Base-by-base conservation (phyloP, 345 rosid genomes). In the Hibiscus tridactylites region DNA sequence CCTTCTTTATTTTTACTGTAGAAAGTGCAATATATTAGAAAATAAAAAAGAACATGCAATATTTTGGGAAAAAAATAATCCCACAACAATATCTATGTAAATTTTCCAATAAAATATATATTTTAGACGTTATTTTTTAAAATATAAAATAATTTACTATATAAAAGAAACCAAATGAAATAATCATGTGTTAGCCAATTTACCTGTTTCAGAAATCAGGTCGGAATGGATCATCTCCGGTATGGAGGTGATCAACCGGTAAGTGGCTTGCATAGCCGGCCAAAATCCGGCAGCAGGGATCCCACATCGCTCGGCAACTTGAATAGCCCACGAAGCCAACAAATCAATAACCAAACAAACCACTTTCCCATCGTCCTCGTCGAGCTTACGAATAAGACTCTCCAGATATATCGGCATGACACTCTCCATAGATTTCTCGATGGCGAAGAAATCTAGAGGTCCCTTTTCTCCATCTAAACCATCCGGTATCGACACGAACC, bases 191-290 rank as follows among this genome's bases (percentile, higher is more conserved):
- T 19, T 59, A 5, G 37, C n/a, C 42, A 39, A 11, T 37, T 71
- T 54, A 88, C 98, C 96, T 52, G 81, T 64, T 39, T 75, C 81
- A 44, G 91, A 84, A 73, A 92, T 85, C 52, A 80, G 47, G 61
- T 90, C 81, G 2, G 77, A n/a, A 24, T 59, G 68, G 47, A 85
- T 37, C 82, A 92, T 73, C 12, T 86, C 86, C 0, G 98, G 98
- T 31, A 92, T 88, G 63, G 87, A 83, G 0, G 76, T 73, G 42
- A 92, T 81, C 73, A 92, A 53, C 53, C 80, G 78, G 73, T 86
- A 90, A 19, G 91, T 79, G 5, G 94, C 86, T 3, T 81, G 72
- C 92, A 87, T 85, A 26, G 83, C 96, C 0, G 96, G 83, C 94
- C 98, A 92, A 71, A 88, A 87, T 12, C 98, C 96, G 1, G 87